phyloP scores from a whole-genome alignment of 164 flowering plant genomes.

The Houttuynia cordata region DNA sequence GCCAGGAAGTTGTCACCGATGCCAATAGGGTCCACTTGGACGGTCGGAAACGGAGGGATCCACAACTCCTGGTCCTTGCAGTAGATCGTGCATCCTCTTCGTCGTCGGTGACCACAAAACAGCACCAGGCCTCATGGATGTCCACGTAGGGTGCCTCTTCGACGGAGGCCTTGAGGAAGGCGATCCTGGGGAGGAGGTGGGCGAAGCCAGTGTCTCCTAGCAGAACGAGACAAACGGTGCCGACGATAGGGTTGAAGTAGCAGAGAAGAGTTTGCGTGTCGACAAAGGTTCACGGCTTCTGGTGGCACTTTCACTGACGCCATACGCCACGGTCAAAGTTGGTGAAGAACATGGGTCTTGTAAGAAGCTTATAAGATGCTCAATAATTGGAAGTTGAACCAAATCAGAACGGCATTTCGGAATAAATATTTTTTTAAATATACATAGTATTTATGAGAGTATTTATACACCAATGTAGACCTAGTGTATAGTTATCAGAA shows the following conservation, averaged over 20 bases:
- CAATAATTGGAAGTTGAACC: too few relatives aligned
- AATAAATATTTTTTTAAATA: too few relatives aligned
- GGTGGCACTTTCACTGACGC: too few relatives aligned
- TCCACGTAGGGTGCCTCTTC: slow-evolving; percentile 71
- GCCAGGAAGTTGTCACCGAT: slow-evolving; percentile 93
- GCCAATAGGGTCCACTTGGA: slow-evolving; percentile 89
- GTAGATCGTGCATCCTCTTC: slow-evolving; percentile 56
- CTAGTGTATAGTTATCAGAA: too few relatives aligned
- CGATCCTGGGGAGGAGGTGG: slow-evolving; percentile 49
- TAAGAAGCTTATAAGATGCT: too few relatives aligned
- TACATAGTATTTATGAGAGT: too few relatives aligned
- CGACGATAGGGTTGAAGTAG: slow-evolving; percentile 55
- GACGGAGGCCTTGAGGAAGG: slow-evolving; percentile 71
- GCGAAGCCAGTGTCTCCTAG: slow-evolving; percentile 55
- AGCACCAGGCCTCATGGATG: slow-evolving; percentile 63
- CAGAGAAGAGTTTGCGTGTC: slow-evolving; percentile 81
- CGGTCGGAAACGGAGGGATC: slow-evolving; percentile 51
- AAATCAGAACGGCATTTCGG: too few relatives aligned
- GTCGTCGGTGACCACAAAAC: slow-evolving; percentile 86
- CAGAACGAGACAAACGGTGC: slow-evolving; percentile 45
- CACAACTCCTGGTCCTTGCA: slow-evolving; percentile 40
- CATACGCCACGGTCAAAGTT: too few relatives aligned
- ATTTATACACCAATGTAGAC: too few relatives aligned
- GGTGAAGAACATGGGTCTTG: too few relatives aligned
- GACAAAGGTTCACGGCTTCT: too few relatives aligned